Percentiles rank a stretch among this genome's conserved stretches.
phyloP scores from a whole-genome alignment of 2,329 filamentous ascomycete genomes.

The Alternaria consortialis region DNA sequence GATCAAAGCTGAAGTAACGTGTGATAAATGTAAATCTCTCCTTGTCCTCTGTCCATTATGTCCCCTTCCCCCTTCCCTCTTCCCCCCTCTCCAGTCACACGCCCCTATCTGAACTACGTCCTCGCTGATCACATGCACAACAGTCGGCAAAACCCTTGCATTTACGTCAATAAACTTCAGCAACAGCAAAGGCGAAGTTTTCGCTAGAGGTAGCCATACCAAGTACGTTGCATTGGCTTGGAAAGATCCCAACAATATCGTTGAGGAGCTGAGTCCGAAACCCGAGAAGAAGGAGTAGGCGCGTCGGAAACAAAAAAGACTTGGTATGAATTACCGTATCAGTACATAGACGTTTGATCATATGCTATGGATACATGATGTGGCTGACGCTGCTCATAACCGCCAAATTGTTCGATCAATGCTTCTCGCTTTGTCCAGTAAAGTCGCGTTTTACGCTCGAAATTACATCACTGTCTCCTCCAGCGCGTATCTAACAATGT shows the following conservation, averaged over 20 bases:
- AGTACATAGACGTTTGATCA: not conserved
- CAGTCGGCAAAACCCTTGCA: slow-evolving; percentile 71
- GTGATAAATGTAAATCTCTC: slow-evolving; percentile 66
- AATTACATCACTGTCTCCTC: not conserved
- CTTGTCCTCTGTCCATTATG: no score
- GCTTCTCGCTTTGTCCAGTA: no score
- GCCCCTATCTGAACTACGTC: not conserved
- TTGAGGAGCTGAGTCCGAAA: slow-evolving; percentile 62
- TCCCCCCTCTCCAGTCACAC: no score
- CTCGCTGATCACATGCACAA: not conserved
- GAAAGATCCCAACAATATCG: slow-evolving; percentile 70
- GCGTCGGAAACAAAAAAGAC: not conserved
- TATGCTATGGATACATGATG: slow-evolving; percentile 16
- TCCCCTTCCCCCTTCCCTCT: no score
- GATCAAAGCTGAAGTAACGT: slow-evolving; percentile 67
- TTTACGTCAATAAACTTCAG: slow-evolving; percentile 70
- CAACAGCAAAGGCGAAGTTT: slow-evolving; percentile 66
- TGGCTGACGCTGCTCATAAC: not conserved
- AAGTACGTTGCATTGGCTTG: slow-evolving; percentile 70
- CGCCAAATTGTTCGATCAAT: no score
- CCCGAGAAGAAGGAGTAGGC: slow-evolving; percentile 35
- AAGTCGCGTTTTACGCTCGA: not conserved
- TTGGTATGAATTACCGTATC: not conserved
- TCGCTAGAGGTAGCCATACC: slow-evolving; percentile 73
- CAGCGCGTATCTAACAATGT: not conserved